Base-by-base conservation (phyloP, 352 stramenopile species). In the Globisporangium orthogonon region DNA sequence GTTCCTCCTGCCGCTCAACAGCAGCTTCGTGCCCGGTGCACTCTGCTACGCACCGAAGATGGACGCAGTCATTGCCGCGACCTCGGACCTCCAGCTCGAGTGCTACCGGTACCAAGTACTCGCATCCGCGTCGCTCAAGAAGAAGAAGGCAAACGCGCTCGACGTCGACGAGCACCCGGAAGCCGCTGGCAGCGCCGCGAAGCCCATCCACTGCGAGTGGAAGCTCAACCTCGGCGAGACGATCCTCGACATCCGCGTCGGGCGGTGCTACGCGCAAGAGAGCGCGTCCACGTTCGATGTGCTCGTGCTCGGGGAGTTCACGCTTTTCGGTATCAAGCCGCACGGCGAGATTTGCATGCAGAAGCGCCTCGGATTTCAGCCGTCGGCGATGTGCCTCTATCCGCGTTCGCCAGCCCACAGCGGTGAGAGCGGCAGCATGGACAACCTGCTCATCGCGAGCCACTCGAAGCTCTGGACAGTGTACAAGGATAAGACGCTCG, bases 41-140 rank as follows among this genome's bases (percentile, higher is more conserved):
- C 59, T 97, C 40, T 90, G 73, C 50, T 97, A 97, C 58, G 76
- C 86, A 0, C 52, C 70, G 11, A 73, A 67, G 1, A 91, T 90
- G 67, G 88, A 97, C 54, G 74, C 84, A 17, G 74, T 97, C 49
- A 62, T 97, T 15, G 83, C 85, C 4, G 73, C 73, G 37, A 94
- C 86, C 28, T 91, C 78, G 11, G 83, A 96, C 48, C 67, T 95
- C 33, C 76, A 90, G 46, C 51, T 96, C 7, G 84, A 95, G 56
- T 95, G 87, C 62, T 97, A 96, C 59, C 79, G 79, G 23, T 91
- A 89, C 60, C 86, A 96, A 62, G 86, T 91, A 7, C 60, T 96
- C 17, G 82, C 82, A 17, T 86, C 78, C 0, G 79, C 82, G 15
- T 91, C 82, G 23, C 61, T 91, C 37, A 85, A 86, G 53, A 68